These are phyloP conservation scores for Ochetophila trinervis DNA, from an alignment of 306 rosid genomes.

Conservation along the genomic window DNA sequence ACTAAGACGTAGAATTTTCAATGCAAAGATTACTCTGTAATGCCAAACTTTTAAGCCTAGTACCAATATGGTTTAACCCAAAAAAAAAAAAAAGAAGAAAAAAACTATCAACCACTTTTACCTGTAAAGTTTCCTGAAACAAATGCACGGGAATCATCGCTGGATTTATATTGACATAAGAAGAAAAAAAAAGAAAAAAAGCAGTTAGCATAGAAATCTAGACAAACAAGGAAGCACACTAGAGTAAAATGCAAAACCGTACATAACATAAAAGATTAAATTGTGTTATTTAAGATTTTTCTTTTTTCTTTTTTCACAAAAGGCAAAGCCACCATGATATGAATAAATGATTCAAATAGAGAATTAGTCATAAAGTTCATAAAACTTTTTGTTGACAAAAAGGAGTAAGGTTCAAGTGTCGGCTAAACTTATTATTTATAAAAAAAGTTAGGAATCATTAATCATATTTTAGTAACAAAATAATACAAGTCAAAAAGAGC, in stretches of 20 bases:
- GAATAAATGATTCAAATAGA: not conserved
- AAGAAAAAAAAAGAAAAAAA: slow-evolving; percentile 18
- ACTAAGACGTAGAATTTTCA: not conserved
- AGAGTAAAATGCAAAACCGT: not conserved
- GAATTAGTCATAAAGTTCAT: not conserved
- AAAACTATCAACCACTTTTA: slow-evolving; percentile 20
- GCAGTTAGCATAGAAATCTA: slow-evolving; percentile 6
- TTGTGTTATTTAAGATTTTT: not conserved
- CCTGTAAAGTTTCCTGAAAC: slow-evolving; percentile 98
- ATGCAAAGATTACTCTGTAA: not conserved
- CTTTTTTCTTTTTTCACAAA: not conserved
- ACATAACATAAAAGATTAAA: not conserved
- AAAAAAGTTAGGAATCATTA: not conserved
- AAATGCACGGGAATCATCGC: slow-evolving; percentile 98
- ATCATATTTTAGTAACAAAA: not conserved
- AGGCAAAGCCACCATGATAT: not conserved
- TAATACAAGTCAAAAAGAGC: slow-evolving; percentile 4
- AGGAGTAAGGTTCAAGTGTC: not conserved
- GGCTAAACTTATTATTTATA: not conserved
- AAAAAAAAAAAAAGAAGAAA: too few relatives aligned
- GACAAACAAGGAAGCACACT: not conserved
- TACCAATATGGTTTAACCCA: not conserved
- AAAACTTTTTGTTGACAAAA: not conserved
- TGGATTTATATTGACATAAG: slow-evolving; percentile 26
- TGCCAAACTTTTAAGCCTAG: not conserved